phyloP scores from a whole-genome alignment of 352 stramenopile genomes.

The Discostella stelligera region DNA sequence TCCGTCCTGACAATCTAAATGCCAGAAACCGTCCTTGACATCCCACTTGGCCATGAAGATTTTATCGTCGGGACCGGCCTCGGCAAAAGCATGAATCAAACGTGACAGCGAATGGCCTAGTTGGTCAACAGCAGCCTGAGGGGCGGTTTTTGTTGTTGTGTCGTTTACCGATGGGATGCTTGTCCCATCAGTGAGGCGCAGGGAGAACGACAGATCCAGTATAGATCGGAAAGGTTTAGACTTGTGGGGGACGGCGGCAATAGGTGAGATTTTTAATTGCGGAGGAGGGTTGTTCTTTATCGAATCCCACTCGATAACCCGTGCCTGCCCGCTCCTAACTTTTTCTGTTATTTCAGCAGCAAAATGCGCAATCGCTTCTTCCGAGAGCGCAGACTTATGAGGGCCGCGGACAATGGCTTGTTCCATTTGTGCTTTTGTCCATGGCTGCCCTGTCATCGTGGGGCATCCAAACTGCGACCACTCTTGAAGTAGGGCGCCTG shows the following conservation, averaged over 20 bases:
- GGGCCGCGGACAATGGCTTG: conserved; percentile 1
- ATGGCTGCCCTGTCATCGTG: conserved; percentile 2
- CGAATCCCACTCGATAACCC: conserved; percentile 11
- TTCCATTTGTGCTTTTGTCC: conserved; percentile 17
- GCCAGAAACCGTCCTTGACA: conserved; percentile 35
- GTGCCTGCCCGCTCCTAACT: neutral
- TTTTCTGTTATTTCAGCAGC: conserved; percentile 6
- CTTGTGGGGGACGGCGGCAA: conserved; percentile 33
- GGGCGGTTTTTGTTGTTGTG: conserved; percentile 3
- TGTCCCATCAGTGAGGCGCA: neutral
- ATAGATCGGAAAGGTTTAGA: conserved; percentile 18
- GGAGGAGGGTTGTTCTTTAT: conserved; percentile 27
- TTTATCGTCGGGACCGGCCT: neutral
- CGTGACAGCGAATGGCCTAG: neutral
- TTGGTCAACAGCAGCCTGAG: conserved; percentile 4
- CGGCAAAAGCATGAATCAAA: conserved; percentile 10
- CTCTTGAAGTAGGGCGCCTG: neutral
- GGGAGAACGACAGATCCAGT: conserved; percentile 26
- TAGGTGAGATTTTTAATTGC: conserved; percentile 24
- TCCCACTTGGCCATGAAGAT: too few species aligned
- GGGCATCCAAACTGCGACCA: conserved; percentile 23
- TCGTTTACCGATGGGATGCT: conserved; percentile 4
- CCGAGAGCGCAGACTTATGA: neutral
- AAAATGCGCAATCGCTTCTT: conserved; percentile 9
- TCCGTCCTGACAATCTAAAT: neutral